Conservation (phyloP, 148 eudicot genomes). For the Euryodendron excelsum region DNA sequence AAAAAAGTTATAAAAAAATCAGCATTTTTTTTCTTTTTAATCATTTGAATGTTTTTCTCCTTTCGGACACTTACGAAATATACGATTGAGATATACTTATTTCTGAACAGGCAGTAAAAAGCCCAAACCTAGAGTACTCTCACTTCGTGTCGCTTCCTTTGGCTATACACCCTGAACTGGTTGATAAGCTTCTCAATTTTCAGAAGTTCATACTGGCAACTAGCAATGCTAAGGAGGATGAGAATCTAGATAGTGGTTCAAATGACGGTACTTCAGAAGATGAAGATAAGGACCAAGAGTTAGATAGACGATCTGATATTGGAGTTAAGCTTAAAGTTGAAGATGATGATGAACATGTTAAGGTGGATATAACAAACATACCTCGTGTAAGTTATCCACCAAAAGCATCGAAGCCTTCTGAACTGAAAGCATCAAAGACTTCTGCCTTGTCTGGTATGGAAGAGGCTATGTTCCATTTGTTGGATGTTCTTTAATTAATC, state of each 20-base stretch:
- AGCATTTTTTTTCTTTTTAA: not conserved
- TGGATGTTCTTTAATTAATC: not conserved
- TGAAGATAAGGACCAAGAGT: conserved; percentile 27
- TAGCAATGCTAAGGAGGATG: conserved; percentile 27
- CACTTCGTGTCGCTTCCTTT: conserved; percentile 93
- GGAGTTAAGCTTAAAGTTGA: conserved; percentile 43
- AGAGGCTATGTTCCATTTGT: not conserved
- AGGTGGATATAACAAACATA: conserved; percentile 40
- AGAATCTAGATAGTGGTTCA: conserved; percentile 32
- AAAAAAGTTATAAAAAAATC: not conserved
- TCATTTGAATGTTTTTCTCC: not conserved
- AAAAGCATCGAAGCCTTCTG: conserved; percentile 32
- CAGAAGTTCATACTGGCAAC: conserved; percentile 60
- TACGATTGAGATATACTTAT: conserved; percentile 16
- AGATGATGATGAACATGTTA: conserved; percentile 30
- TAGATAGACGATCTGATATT: conserved; percentile 26
- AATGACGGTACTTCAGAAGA: conserved; percentile 38
- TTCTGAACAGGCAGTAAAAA: conserved; percentile 59
- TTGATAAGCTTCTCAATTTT: conserved; percentile 72
- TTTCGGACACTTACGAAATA: not conserved
- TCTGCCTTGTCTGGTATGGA: conserved; percentile 45
- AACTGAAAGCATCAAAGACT: conserved; percentile 24
- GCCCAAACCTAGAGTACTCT: conserved; percentile 66
- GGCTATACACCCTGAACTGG: conserved; percentile 75
- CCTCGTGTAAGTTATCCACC: conserved; percentile 55